Percentiles rank a stretch among this genome's conserved stretches.
phyloP scores from a whole-genome alignment of 2,329 filamentous ascomycete genomes.

The Penicillium brevicompactum region DNA sequence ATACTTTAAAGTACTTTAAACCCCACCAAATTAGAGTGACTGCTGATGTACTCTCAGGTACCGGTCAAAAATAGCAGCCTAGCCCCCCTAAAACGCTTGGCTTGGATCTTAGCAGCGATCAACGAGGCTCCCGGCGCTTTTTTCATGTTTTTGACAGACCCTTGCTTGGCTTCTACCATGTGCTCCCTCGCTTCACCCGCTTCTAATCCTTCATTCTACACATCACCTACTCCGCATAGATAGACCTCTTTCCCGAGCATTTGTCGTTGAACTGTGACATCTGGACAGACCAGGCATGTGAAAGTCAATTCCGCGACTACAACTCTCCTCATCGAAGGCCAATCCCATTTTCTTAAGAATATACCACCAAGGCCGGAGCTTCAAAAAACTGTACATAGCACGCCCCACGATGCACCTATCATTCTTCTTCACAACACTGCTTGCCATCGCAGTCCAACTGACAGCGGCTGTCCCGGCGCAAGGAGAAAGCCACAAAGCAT shows the following conservation, averaged over 20 bases:
- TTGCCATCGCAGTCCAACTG: conserved; percentile 4
- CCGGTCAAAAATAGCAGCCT: conserved; percentile 8
- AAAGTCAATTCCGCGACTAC: not conserved
- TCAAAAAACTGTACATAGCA: conserved; percentile 3
- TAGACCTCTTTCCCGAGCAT: not conserved
- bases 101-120: conserved; percentile 14
- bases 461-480: conserved; percentile 2
- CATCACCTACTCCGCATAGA: not conserved
- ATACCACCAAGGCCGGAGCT: not conserved
- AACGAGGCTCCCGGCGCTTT: conserved; percentile 7
- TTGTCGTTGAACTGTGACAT: not conserved
- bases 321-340: not conserved
- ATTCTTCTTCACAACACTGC: conserved; percentile 1
- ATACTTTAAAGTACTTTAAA: not conserved
- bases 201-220: not conserved
- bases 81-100: conserved; percentile 20
- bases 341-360: not conserved
- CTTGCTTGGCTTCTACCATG: conserved; percentile 2
- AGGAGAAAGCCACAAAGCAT: not conserved
- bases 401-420: not conserved
- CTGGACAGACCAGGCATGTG: not conserved
- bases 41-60: conserved; percentile 3
- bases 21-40: not conserved
- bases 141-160: not conserved
- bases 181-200: conserved; percentile 6